Percentiles rank a stretch among this genome's conserved stretches.
Conservation (phyloP, 805 yeast genomes). For the Wickerhamiella kurtzmanii region DNA sequence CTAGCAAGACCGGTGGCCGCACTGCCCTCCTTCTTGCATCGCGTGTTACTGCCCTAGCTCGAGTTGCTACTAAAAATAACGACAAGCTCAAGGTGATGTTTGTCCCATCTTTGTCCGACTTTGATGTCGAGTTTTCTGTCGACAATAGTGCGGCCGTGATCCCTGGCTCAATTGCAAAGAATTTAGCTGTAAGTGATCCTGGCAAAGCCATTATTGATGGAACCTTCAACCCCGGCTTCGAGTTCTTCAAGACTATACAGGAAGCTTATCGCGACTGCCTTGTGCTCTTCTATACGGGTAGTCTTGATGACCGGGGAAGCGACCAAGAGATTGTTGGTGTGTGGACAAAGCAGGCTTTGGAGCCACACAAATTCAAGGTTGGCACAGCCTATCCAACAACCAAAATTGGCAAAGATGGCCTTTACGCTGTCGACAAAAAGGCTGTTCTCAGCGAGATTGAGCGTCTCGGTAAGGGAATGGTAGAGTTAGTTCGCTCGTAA, state of each 20-base stretch:
- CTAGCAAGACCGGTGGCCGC: slow-evolving; percentile 33
- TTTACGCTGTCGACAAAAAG: slow-evolving; percentile 44
- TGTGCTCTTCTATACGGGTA: slow-evolving; percentile 48
- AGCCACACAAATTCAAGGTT: slow-evolving; percentile 60
- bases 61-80: slow-evolving; percentile 48
- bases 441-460: slow-evolving; percentile 60
- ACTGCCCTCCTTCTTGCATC: slow-evolving; percentile 61
- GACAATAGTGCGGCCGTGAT: slow-evolving; percentile 29
- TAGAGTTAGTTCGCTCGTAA: slow-evolving; percentile 14
- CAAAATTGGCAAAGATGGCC: slow-evolving; percentile 16
- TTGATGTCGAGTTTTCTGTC: slow-evolving; percentile 61
- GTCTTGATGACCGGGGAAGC: slow-evolving; percentile 28
- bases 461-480: slow-evolving; percentile 29
- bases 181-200: slow-evolving; percentile 28
- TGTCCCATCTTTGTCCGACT: slow-evolving; percentile 72
- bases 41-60: slow-evolving; percentile 74
- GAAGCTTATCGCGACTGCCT: slow-evolving; percentile 52
- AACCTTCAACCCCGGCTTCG: slow-evolving; percentile 48
- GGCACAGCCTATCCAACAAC: slow-evolving; percentile 61
- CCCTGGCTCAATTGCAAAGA: slow-evolving; percentile 30
- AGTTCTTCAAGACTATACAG: slow-evolving; percentile 46
- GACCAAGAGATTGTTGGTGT: slow-evolving; percentile 53
- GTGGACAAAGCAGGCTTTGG: slow-evolving; percentile 52
- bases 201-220: slow-evolving; percentile 27
- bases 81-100: slow-evolving; percentile 40